phyloP scores from a whole-genome alignment of 1,284 basidiomycete species.

The Ceratobasidium sp. region DNA sequence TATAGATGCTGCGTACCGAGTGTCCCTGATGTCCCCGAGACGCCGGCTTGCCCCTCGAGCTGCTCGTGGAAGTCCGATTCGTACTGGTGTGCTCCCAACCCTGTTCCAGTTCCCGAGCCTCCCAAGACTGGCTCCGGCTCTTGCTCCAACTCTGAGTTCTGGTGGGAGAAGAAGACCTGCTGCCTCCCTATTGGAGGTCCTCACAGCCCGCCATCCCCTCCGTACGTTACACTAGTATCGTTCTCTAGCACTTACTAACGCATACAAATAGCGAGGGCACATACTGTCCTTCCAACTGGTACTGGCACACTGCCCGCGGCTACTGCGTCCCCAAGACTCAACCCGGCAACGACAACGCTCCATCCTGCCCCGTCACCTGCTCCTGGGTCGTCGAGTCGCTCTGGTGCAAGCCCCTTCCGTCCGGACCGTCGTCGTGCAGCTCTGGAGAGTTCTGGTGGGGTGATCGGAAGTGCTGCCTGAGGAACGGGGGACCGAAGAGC shows the following conservation, averaged over 20 bases:
- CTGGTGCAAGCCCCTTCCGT: slow-evolving; percentile 36
- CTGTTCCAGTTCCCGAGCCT: slow-evolving; percentile 16
- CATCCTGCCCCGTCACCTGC: slow-evolving; percentile 32
- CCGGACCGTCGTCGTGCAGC: slow-evolving; percentile 29
- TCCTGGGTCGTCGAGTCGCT: slow-evolving; percentile 23
- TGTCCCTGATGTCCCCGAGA: neutral
- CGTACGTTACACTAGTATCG: slow-evolving; percentile 28
- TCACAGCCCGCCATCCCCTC: slow-evolving; percentile 30
- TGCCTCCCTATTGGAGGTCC: slow-evolving; percentile 32
- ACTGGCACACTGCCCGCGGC: slow-evolving; percentile 25
- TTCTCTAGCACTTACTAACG: no score
- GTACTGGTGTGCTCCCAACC: slow-evolving; percentile 17
- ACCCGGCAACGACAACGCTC: slow-evolving; percentile 7
- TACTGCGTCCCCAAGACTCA: slow-evolving; percentile 34
- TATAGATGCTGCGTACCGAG: slow-evolving; percentile 26
- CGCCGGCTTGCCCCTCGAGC: slow-evolving; percentile 7
- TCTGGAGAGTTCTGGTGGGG: slow-evolving; percentile 38
- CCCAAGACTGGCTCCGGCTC: slow-evolving; percentile 22
- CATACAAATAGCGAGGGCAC: neutral
- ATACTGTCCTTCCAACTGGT: slow-evolving; percentile 37
- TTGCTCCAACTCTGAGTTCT: slow-evolving; percentile 31
- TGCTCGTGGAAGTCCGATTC: slow-evolving; percentile 19
- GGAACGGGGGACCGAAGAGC: slow-evolving; percentile 21
- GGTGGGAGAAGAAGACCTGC: slow-evolving; percentile 21
- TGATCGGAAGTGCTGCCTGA: slow-evolving; percentile 30